phyloP scores from a whole-genome alignment of 495 filamentous ascomycete genomes.

The Letharia columbiana region DNA sequence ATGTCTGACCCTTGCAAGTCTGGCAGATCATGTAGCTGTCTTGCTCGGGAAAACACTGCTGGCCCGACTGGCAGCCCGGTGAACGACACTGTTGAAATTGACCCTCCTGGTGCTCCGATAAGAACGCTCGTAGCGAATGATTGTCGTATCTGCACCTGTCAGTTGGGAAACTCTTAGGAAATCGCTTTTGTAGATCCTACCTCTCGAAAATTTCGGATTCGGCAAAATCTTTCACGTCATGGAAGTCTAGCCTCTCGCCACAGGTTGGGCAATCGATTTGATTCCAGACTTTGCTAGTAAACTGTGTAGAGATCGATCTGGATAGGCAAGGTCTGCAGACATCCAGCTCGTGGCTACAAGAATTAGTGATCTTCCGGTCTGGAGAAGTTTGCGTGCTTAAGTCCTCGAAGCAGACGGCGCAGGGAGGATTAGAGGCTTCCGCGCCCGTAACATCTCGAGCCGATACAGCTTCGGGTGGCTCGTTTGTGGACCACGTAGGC shows the following conservation, averaged over 20 bases:
- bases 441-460: too few species aligned
- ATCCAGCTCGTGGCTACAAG: slow-evolving; percentile 12
- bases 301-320: slow-evolving; percentile 3
- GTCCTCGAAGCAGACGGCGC: slow-evolving; percentile 13
- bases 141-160: slow-evolving; percentile 19
- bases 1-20: slow-evolving; percentile 5
- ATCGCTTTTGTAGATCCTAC: too few species aligned
- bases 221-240: slow-evolving; percentile 9
- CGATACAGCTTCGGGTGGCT: too few species aligned
- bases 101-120: too few species aligned
- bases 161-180: too few species aligned
- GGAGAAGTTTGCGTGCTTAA: neutral
- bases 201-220: slow-evolving; percentile 3
- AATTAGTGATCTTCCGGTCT: neutral
- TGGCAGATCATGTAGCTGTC: slow-evolving; percentile 16
- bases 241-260: neutral
- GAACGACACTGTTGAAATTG: slow-evolving; percentile 13
- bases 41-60: slow-evolving; percentile 5
- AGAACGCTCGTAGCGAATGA: slow-evolving; percentile 1
- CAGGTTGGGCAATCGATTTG: slow-evolving; percentile 16
- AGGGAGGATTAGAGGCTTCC: too few species aligned
- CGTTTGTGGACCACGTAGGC: too few species aligned
- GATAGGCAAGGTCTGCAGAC: neutral
- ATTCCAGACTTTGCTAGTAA: slow-evolving; percentile 10
- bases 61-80: slow-evolving; percentile 13